Evolutionary conservation across 1,284 basidiomycete genomes (phyloP), one percentile per base, ranked within the genome.

Genomic region (Gymnopus androsaceus): DNA sequence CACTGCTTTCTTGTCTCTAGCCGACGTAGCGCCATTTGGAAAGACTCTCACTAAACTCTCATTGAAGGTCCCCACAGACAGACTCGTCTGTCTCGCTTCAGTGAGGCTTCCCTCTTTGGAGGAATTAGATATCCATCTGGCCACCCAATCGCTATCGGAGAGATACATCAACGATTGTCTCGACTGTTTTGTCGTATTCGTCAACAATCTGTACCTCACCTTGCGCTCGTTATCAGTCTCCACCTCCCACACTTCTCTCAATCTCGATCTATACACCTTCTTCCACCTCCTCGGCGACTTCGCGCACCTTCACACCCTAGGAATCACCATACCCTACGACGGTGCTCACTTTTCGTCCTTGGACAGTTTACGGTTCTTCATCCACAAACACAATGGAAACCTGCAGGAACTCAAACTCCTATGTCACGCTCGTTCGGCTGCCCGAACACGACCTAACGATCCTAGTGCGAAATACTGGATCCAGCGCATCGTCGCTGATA

Each of bases 291-390:
- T 77, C 37, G 75, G 72, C 0, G 63, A 56, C 9, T 76, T 76
- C 34, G 72, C 74, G 17, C 64, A 52, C 34, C 68, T 79, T 12
- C 64, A 53, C n/a, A 63, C 69, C 0, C 65, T 78, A 38, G 56
- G 66, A 0, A 62, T 79, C 14, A 73, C 69, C 31, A 74, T 77
- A 17, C 76, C 77, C 6, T 75, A 72, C 49, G 71, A 78, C 34
- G 75, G 76, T 7, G 64, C 62, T 5, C 74, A 77, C 33, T 67
- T 79, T 17, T 64, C 68, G 17, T 37, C 41, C 28, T 37, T 37
- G 30, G 15, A 30, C 17, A 38, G 57, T 7, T 66, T 77, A 19
- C 66, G 65, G 11, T 52, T 23, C 2, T 76, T 77, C 58, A 57
- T 79, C 15, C 56, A 59, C 9, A 68, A 64, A 28, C 74, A 77